A percentile compares a stretch with the other conserved stretches of the same genome.
These are phyloP conservation scores for Aspergillus intermedius DNA, from an alignment of 2,329 filamentous ascomycete genomes.

Conservation along the genomic window DNA sequence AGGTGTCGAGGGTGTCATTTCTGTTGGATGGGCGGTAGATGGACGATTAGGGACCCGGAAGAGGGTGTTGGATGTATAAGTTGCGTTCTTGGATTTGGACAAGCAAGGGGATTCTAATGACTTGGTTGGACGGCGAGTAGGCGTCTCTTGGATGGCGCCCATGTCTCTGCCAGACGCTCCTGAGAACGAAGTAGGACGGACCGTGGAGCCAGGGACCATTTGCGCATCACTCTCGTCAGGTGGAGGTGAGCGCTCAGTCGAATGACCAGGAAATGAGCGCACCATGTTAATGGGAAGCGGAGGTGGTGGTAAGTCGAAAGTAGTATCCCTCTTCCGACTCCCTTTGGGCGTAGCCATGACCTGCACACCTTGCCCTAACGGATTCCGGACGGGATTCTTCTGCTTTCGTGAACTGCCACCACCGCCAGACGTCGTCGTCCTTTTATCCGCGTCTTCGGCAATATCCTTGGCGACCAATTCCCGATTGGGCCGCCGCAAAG, in stretches of 20 bases:
- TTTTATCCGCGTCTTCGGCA: slow-evolving; percentile 37
- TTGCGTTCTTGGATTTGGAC: slow-evolving; percentile 5
- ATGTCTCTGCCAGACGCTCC: slow-evolving; percentile 2
- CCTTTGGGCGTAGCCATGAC: slow-evolving; percentile 44
- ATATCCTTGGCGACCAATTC: slow-evolving; percentile 41
- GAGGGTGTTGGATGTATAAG: slow-evolving; percentile 14
- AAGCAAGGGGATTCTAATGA: slow-evolving; percentile 11
- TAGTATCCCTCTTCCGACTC: slow-evolving; percentile 27
- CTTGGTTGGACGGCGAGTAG: slow-evolving; percentile 28
- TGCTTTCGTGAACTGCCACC: slow-evolving; percentile 30
- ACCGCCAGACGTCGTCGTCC: slow-evolving; percentile 19
- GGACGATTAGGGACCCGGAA: slow-evolving; percentile 22
- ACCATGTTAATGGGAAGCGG: slow-evolving; percentile 20
- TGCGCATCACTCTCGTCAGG: slow-evolving; percentile 22
- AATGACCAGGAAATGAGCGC: slow-evolving; percentile 17
- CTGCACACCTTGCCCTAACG: slow-evolving; percentile 39
- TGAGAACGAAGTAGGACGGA: slow-evolving; percentile 17
- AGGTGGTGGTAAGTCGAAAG: slow-evolving; percentile 18
- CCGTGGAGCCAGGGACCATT: slow-evolving; percentile 26
- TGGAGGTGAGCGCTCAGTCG: slow-evolving; percentile 15
- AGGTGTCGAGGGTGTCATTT: slow-evolving; percentile 22
- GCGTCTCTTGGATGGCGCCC: slow-evolving; percentile 34
- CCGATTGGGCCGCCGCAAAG: slow-evolving; percentile 43
- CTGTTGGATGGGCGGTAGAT: slow-evolving; percentile 18
- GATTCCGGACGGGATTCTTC: slow-evolving; percentile 38